phyloP scores from a whole-genome alignment of 2,329 filamentous ascomycete species.

The Aspergillus oerlinghausenensis region DNA sequence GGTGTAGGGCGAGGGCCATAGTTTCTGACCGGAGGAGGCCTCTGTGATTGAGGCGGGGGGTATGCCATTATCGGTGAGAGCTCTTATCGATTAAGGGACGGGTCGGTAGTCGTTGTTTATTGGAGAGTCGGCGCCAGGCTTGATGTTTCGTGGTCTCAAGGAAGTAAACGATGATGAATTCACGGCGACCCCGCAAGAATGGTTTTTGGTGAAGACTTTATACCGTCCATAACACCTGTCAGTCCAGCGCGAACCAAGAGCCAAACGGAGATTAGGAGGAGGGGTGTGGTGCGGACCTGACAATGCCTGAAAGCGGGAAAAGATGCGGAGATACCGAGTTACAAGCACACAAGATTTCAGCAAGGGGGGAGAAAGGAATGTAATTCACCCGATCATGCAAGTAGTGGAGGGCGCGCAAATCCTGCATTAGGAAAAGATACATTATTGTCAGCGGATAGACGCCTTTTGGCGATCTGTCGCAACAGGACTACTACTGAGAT shows the following conservation, averaged over 20 bases:
- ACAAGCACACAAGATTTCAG: not conserved
- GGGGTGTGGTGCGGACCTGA: not conserved
- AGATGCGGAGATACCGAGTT: not conserved
- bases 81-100: not conserved
- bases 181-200: not conserved
- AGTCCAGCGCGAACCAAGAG: not conserved
- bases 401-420: not conserved
- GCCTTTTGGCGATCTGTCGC: not conserved
- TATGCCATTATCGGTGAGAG: constrained; percentile 31
- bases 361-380: not conserved
- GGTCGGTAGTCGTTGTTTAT: not conserved
- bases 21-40: constrained; percentile 31
- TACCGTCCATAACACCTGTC: not conserved
- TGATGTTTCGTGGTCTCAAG: not conserved
- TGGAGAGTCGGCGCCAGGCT: not conserved
- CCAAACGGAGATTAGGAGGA: not conserved
- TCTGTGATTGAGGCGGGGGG: constrained; percentile 28
- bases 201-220: not conserved
- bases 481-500: not conserved
- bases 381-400: not conserved
- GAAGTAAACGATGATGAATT: not conserved
- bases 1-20: constrained; percentile 22
- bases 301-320: not conserved
- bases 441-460: not conserved
- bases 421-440: not conserved